Conservation (phyloP, 305 asterid genomes). For the Stenogyne calaminthoides region DNA sequence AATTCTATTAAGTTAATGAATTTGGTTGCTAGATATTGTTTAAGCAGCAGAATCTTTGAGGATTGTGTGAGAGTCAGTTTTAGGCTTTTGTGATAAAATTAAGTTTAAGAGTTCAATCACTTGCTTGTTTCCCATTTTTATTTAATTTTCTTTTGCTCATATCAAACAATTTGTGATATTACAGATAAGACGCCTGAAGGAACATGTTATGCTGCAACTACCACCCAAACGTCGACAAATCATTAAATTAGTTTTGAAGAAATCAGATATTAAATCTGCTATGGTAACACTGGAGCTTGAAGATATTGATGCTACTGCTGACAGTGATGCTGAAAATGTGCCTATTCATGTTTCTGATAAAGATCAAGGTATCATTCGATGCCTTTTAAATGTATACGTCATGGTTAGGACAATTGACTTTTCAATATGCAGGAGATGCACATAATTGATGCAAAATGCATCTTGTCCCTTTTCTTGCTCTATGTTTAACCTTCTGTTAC, state of each 20-base stretch:
- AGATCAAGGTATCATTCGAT: slow-evolving; percentile 43
- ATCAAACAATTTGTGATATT: slow-evolving; percentile 28
- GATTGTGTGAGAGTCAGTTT: background rate
- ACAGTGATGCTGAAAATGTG: slow-evolving; percentile 49
- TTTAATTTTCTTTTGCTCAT: slow-evolving; percentile 14
- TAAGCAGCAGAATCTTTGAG: background rate
- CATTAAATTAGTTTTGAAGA: slow-evolving; percentile 63
- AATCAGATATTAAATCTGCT: slow-evolving; percentile 74
- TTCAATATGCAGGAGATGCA: slow-evolving; percentile 23
- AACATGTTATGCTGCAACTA: slow-evolving; percentile 79
- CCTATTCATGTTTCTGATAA: slow-evolving; percentile 41
- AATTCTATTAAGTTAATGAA: background rate
- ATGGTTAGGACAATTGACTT: background rate
- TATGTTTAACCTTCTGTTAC: slow-evolving; percentile 2
- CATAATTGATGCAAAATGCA: background rate
- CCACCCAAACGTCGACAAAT: slow-evolving; percentile 96
- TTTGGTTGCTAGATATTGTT: background rate
- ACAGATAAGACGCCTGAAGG: slow-evolving; percentile 94
- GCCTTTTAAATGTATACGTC: slow-evolving; percentile 12
- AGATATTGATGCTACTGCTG: slow-evolving; percentile 46
- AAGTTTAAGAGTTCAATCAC: background rate
- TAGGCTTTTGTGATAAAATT: background rate
- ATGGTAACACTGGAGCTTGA: slow-evolving; percentile 55
- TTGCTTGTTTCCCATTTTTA: background rate
- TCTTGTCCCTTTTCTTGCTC: slow-evolving; percentile 1